A percentile compares a stretch with the other conserved stretches of the same genome.
Conservation (phyloP, 139 green algal genomes). For the Micractinium conductrix region DNA sequence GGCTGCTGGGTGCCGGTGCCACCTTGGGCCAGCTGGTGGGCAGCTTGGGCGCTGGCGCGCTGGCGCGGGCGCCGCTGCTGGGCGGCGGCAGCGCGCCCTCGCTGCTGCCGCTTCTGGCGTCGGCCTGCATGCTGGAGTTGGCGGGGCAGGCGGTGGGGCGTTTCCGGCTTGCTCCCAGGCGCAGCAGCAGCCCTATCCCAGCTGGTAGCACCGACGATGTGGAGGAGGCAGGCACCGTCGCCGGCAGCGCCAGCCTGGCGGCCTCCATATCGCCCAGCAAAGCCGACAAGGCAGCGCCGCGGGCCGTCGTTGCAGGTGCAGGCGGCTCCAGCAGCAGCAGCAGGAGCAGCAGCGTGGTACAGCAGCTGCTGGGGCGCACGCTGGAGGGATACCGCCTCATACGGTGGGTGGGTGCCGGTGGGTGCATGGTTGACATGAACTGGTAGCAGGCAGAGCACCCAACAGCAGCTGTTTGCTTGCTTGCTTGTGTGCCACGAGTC, state of each 20-base stretch:
- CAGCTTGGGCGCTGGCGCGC: slow-evolving; percentile 50
- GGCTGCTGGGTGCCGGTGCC: slow-evolving; percentile 59
- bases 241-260: neutral
- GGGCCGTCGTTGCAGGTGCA: neutral
- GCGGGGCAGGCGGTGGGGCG: slow-evolving; percentile 9
- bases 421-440: neutral
- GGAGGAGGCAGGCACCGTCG: neutral
- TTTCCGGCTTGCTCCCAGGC: neutral
- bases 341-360: neutral
- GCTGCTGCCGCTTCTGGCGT: slow-evolving; percentile 45
- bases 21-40: slow-evolving; percentile 74
- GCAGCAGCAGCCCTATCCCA: neutral
- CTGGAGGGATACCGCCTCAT: slow-evolving; percentile 66
- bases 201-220: neutral
- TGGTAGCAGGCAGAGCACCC: neutral
- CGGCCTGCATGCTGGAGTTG: slow-evolving; percentile 44
- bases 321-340: neutral
- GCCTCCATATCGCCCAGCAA: neutral
- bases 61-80: slow-evolving; percentile 19
- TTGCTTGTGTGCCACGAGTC: too few species aligned
- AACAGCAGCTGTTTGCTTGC: too few species aligned
- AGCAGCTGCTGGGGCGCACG: slow-evolving; percentile 9
- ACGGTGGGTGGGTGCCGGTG: neutral
- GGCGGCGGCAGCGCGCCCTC: slow-evolving; percentile 7
- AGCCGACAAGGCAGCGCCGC: neutral